A percentile compares a stretch with the other conserved stretches of the same genome.
These are phyloP conservation scores for Penicillium sp. DNA, from an alignment of 2,329 filamentous ascomycete species.

Conservation along the genomic window DNA sequence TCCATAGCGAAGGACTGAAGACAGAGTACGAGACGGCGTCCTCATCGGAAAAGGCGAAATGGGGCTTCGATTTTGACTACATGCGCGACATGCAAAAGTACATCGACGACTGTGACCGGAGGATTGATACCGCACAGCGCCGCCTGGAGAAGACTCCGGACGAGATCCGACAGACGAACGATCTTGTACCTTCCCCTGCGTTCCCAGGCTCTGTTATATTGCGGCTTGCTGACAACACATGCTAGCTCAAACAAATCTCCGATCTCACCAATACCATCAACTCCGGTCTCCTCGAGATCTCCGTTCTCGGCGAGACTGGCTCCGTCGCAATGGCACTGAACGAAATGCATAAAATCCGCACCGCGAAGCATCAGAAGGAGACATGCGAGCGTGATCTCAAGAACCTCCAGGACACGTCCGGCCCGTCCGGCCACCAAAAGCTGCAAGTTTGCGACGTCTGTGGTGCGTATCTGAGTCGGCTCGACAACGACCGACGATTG, in stretches of 20 bases:
- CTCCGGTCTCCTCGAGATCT: conserved; percentile 78
- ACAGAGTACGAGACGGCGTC: conserved; percentile 78
- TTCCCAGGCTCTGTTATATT: background rate
- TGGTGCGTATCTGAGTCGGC: conserved; percentile 83
- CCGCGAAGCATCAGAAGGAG: conserved; percentile 74
- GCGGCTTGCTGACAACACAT: background rate
- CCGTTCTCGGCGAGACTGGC: conserved; percentile 76
- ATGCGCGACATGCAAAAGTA: conserved; percentile 93
- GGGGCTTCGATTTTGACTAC: conserved; percentile 96
- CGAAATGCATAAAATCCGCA: conserved; percentile 81
- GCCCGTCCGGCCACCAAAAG: conserved; percentile 93
- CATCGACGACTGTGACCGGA: conserved; percentile 91
- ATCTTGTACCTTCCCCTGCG: conserved; percentile 53
- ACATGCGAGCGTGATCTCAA: conserved; percentile 87
- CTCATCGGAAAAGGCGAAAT: conserved; percentile 67
- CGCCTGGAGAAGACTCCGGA: conserved; percentile 95
- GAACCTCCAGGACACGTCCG: conserved; percentile 83
- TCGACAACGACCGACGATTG: conserved; percentile 90
- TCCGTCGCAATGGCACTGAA: conserved; percentile 78
- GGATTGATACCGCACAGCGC: conserved; percentile 86
- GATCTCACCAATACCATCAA: conserved; percentile 77
- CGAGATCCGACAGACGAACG: conserved; percentile 93
- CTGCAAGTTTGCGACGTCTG: conserved; percentile 98
- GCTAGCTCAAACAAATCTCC: conserved; percentile 74
- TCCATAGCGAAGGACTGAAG: conserved; percentile 85